Evolutionary conservation across 352 stramenopile genomes (phyloP).

Genomic region (Phytophthora rubi): DNA sequence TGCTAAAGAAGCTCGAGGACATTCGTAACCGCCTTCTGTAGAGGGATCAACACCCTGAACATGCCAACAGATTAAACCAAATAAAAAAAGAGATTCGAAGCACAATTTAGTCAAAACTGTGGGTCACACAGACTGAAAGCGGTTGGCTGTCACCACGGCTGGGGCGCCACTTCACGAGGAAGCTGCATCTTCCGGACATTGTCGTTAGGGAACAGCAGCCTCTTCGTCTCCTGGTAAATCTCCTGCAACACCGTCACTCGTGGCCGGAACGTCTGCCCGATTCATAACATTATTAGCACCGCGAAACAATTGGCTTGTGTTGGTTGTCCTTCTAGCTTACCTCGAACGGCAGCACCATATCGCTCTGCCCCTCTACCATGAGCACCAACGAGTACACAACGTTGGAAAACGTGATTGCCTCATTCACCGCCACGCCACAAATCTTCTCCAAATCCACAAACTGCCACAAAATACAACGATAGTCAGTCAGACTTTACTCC

Average conservation of each 20-base stretch:
- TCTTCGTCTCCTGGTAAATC: slow-evolving; percentile 66
- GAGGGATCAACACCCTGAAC: neutral
- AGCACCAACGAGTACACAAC: slow-evolving; percentile 87
- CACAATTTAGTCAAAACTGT: slow-evolving; percentile 23
- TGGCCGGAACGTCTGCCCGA: slow-evolving; percentile 66
- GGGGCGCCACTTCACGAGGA: slow-evolving; percentile 29
- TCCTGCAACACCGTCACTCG: slow-evolving; percentile 73
- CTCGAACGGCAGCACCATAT: slow-evolving; percentile 84
- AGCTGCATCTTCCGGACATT: slow-evolving; percentile 52
- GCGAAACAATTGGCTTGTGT: neutral
- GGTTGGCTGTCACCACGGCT: slow-evolving; percentile 10
- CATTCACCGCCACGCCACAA: slow-evolving; percentile 79
- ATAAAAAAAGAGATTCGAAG: slow-evolving; percentile 13
- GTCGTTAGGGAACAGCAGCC: slow-evolving; percentile 60
- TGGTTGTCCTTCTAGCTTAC: slow-evolving; percentile 30
- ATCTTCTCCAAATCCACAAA: slow-evolving; percentile 52
- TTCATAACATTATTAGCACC: neutral
- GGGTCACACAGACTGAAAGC: slow-evolving; percentile 1
- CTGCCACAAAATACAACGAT: slow-evolving; percentile 4
- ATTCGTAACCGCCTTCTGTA: slow-evolving; percentile 97
- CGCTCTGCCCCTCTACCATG: slow-evolving; percentile 65
- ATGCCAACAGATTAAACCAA: slow-evolving; percentile 9
- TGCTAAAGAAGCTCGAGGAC: slow-evolving; percentile 99
- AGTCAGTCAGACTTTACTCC: no score
- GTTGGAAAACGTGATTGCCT: slow-evolving; percentile 79